These are phyloP conservation scores for Clavispora santaluciae DNA, from an alignment of 805 yeast genomes.

Conservation along the genomic window DNA sequence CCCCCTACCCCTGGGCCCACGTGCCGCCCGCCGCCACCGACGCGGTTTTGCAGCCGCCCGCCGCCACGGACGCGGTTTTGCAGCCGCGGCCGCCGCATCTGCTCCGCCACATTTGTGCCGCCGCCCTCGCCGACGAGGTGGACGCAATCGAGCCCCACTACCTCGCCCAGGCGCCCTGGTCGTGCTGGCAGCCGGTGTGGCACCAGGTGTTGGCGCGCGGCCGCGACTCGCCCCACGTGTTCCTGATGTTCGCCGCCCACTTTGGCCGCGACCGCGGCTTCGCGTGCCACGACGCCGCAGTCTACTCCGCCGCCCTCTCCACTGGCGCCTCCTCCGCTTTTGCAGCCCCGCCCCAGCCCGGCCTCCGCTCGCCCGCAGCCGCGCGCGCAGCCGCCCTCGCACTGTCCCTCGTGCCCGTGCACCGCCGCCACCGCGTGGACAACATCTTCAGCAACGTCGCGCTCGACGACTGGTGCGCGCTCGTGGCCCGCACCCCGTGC, in stretches of 20 bases:
- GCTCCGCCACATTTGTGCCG: conserved; percentile 21
- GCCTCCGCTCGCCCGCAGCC: too few relatives aligned
- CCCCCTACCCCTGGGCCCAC: conserved; percentile 15
- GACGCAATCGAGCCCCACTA: conserved; percentile 16
- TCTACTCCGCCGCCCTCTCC: background rate
- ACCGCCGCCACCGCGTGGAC: conserved; percentile 29
- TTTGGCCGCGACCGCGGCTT: conserved; percentile 18
- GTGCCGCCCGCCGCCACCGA: too few relatives aligned
- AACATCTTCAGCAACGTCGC: conserved; percentile 28
- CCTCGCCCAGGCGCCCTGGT: conserved; percentile 23
- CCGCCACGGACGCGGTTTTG: too few relatives aligned
- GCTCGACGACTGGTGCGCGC: conserved; percentile 17
- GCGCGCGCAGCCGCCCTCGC: conserved; percentile 7
- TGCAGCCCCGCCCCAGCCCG: too few relatives aligned
- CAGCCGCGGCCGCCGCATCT: too few relatives aligned
- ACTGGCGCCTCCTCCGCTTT: background rate
- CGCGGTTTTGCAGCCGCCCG: too few relatives aligned
- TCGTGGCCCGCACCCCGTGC: conserved; percentile 14
- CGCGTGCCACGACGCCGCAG: conserved; percentile 20
- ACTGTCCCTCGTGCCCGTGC: conserved; percentile 12
- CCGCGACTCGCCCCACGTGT: conserved; percentile 28
- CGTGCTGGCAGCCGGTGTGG: conserved; percentile 34
- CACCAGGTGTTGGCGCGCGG: conserved; percentile 17
- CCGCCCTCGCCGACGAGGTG: conserved; percentile 25
- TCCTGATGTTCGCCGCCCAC: conserved; percentile 22